Evolutionary conservation across 1,284 basidiomycete species (phyloP), one percentile per base, ranked within the genome.

Genomic region (Sutorius eximius): DNA sequence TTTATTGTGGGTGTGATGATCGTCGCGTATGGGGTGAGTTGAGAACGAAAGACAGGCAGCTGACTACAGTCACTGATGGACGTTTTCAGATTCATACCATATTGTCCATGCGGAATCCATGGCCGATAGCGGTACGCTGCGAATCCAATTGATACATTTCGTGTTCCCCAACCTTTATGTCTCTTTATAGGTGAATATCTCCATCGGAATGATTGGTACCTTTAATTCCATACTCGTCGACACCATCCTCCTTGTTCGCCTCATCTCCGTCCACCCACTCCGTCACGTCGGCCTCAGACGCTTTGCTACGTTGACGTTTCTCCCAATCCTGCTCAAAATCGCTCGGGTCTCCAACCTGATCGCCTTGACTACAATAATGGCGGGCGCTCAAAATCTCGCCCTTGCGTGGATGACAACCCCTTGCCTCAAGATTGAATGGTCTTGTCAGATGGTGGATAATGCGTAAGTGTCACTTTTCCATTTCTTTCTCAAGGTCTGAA

Each of bases 341-440:
- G 59, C 38, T 45, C 66, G 66, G 8, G 1, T 68, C 5, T 27
- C 52, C 45, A 67, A 67, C 42, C 6, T 71, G 49, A 34, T 65
- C 34, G 33, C 69, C 16, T 71, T 71, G 15, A 53, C 55, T 9
- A 57, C 53, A 22, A 52, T 65, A 7, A 20, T 67, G 41, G 43
- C 37, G 10, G 49, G 53, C 20, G 66, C 49, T 30, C 49, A 60
- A 44, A 49, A 43, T 2, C 10, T 65, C 16, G 48, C 18, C 11
- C 2, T 50, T 9, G 45, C 55, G 6, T 72, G 69, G 68, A 49
- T 42, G 15, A 30, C 57, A 12, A 58, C 51, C 3, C 71, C 66
- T 3, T 73, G 64, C 48, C 50, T 73, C 9, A 73, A 73, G 48
- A 70, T 73, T 2, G 71, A 71, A 53, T 73, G 71, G 71, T 61